A percentile compares a stretch with the other conserved stretches of the same genome.
These are phyloP conservation scores for Phlebiopsis flavidoalba DNA, from an alignment of 768 basidiomycete species.

Conservation along the genomic window DNA sequence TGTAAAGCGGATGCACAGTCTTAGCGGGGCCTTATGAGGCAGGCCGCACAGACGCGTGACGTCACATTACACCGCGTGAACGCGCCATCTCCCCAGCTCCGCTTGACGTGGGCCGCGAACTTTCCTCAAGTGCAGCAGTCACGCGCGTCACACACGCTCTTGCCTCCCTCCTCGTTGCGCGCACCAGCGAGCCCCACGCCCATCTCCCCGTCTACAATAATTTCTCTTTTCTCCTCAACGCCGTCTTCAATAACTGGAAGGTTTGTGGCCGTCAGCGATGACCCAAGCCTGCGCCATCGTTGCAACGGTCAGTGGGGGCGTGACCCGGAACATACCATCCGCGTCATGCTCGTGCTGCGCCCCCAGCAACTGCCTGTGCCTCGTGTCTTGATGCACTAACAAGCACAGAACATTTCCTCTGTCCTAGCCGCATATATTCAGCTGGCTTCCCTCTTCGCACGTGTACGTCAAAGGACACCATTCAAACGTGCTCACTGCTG, in stretches of 20 bases:
- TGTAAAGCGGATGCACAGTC: background rate
- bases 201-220: background rate
- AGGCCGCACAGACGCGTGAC: background rate
- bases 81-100: slow-evolving; percentile 6
- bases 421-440: too few relatives aligned
- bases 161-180: background rate
- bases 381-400: too few relatives aligned
- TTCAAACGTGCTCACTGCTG: too few relatives aligned
- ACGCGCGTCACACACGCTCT: background rate
- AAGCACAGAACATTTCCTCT: too few relatives aligned
- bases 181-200: background rate
- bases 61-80: slow-evolving; percentile 2
- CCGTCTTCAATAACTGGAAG: background rate
- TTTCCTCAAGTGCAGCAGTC: background rate
- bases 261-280: background rate
- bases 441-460: too few relatives aligned
- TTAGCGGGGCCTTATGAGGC: slow-evolving; percentile 6
- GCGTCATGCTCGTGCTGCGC: too few relatives aligned
- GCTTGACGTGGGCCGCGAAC: slow-evolving; percentile 1
- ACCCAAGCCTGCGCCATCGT: background rate
- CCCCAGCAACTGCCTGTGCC: too few relatives aligned
- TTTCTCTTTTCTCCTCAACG: background rate
- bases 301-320: too few relatives aligned
- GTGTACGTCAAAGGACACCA: too few relatives aligned
- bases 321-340: too few relatives aligned